Percentiles rank a stretch among this genome's conserved stretches.
phyloP scores from a whole-genome alignment of 371 early-diverging fungal genomes.

The Conidiobolus incongruus region DNA sequence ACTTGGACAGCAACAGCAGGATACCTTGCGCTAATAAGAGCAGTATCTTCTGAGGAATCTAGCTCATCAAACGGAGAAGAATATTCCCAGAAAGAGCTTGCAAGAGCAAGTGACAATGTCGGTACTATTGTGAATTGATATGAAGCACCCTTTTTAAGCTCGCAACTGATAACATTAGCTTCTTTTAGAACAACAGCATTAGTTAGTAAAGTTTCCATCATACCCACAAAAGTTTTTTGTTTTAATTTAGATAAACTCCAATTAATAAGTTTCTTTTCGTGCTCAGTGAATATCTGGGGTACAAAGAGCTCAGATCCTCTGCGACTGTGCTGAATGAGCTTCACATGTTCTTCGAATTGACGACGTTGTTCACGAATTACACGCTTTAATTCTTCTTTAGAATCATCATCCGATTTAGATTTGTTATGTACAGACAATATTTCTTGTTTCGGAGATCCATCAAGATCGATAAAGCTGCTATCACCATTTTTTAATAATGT shows the following conservation, averaged over 20 bases:
- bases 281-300: constrained; percentile 14
- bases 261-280: constrained; percentile 20
- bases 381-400: constrained; percentile 12
- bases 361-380: constrained; percentile 17
- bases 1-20: constrained; percentile 45
- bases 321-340: constrained; percentile 19
- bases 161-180: constrained; percentile 64
- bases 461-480: constrained; percentile 9
- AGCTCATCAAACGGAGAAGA: constrained; percentile 25
- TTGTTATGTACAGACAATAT: too few species aligned
- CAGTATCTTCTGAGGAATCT: constrained; percentile 25
- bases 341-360: constrained; percentile 14
- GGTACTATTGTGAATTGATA: constrained; percentile 62
- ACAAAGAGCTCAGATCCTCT: background rate
- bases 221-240: constrained; percentile 30
- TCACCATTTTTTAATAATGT: too few species aligned
- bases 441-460: too few species aligned
- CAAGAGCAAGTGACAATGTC: constrained; percentile 21
- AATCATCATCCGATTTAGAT: constrained; percentile 11
- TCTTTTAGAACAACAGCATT: constrained; percentile 57
- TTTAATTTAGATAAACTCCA: constrained; percentile 30
- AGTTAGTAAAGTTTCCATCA: constrained; percentile 45
- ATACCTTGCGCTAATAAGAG: constrained; percentile 18
- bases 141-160: constrained; percentile 45
- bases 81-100: constrained; percentile 33